These are phyloP conservation scores for Venturia aucupariae DNA, from an alignment of 2,329 filamentous ascomycete species.

Conservation along the genomic window DNA sequence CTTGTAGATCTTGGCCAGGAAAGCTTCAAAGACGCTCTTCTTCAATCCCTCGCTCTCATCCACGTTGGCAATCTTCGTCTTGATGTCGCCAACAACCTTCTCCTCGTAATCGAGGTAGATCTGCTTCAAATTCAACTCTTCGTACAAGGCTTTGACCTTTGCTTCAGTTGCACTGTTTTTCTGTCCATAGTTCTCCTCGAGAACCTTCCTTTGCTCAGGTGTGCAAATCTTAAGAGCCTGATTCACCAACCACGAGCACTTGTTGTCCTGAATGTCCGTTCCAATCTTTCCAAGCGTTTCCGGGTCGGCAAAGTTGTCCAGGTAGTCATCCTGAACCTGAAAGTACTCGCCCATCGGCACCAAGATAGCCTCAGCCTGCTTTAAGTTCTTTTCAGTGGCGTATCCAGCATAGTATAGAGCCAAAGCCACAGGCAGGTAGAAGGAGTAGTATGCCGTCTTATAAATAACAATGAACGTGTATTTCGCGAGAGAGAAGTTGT, in stretches of 20 bases:
- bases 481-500: conserved; percentile 93
- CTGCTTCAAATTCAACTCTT: conserved; percentile 75
- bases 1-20: conserved; percentile 97
- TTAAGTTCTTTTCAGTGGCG: conserved; percentile 80
- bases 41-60: conserved; percentile 86
- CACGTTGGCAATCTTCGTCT: conserved; percentile 62
- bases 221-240: conserved; percentile 74
- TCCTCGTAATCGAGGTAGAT: conserved; percentile 87
- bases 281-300: conserved; percentile 96
- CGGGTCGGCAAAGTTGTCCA: conserved; percentile 93
- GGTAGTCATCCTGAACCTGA: conserved; percentile 97
- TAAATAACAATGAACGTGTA: conserved; percentile 98
- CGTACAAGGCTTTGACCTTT: conserved; percentile 78
- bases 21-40: conserved; percentile 80
- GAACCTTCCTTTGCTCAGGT: conserved; percentile 75
- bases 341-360: conserved; percentile 99
- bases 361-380: conserved; percentile 81
- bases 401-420: conserved; percentile 77
- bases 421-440: conserved; percentile 93
- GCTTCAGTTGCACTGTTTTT: conserved; percentile 80
- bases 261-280: conserved; percentile 98
- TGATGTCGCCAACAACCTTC: conserved; percentile 69
- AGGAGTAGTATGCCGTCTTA: conserved; percentile 99
- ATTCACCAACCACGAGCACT: conserved; percentile 98
- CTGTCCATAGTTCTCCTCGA: conserved; percentile 88